phyloP scores from a whole-genome alignment of 306 rosid genomes.

The Prunus fruticosa region DNA sequence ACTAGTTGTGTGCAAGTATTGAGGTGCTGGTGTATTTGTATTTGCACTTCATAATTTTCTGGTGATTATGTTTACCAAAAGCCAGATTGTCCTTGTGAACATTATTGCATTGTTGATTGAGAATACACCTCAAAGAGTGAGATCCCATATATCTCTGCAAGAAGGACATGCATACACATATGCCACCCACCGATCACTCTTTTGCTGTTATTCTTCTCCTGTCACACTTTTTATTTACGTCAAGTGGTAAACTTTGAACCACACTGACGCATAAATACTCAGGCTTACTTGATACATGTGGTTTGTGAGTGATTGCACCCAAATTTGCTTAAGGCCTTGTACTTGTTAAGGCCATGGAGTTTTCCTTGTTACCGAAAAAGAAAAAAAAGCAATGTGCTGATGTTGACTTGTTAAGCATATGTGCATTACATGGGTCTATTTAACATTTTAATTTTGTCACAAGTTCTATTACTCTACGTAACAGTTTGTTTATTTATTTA shows the following conservation, averaged over 20 bases:
- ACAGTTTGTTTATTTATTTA: slow-evolving; percentile 7
- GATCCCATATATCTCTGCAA: background rate
- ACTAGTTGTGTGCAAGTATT: background rate
- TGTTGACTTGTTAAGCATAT: background rate
- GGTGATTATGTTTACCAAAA: background rate
- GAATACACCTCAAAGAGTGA: background rate
- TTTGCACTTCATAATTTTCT: background rate
- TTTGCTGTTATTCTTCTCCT: background rate
- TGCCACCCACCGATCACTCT: background rate
- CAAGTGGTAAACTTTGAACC: background rate
- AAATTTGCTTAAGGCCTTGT: background rate
- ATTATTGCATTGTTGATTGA: background rate
- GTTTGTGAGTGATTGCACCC: background rate
- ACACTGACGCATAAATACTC: background rate
- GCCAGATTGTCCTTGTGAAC: background rate
- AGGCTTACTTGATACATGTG: background rate
- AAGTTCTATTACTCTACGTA: background rate
- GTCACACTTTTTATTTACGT: background rate
- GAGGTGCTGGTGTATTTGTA: background rate
- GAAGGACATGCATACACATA: background rate
- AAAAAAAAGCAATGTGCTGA: background rate
- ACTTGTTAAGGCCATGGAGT: background rate
- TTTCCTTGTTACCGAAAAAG: background rate
- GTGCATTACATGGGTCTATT: background rate
- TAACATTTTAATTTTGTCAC: background rate